Conservation (phyloP, 257 asterid species). For the Penstemon newberryi region DNA sequence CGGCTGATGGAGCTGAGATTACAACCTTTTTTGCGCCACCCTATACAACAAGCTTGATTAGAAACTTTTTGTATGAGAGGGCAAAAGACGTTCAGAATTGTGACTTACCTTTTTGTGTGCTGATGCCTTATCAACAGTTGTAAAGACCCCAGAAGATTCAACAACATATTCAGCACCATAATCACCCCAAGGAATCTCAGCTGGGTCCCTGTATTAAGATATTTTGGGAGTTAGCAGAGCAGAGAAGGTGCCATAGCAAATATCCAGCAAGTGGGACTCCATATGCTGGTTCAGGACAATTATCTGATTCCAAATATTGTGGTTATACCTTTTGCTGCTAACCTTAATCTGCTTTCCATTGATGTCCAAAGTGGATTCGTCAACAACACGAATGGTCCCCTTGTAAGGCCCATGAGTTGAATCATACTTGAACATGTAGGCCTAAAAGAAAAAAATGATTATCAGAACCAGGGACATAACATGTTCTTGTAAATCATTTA, state of each 20-base stretch:
- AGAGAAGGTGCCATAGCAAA: not conserved
- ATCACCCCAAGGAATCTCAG: conserved; percentile 65
- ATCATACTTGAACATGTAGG: conserved; percentile 97
- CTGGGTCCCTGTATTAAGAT: conserved; percentile 46
- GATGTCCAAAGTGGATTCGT: conserved; percentile 85
- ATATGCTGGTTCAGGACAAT: not conserved
- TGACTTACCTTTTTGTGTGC: conserved; percentile 51
- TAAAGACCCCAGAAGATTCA: conserved; percentile 65
- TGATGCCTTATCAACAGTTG: conserved; percentile 55
- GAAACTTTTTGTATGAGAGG: not conserved
- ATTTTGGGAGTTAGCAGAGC: conserved; percentile 8
- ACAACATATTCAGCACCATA: conserved; percentile 63
- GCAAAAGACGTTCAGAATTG: not conserved
- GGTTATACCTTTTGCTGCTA: conserved; percentile 25
- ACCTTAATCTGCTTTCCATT: conserved; percentile 84
- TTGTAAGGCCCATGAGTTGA: conserved; percentile 91
- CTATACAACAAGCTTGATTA: not conserved
- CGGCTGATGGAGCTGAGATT: conserved; percentile 37
- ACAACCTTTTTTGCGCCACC: conserved; percentile 42
- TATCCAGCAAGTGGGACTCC: not conserved
- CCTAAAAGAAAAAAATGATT: conserved; percentile 50
- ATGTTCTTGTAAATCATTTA: not conserved
- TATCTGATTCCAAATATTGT: not conserved
- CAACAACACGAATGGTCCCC: conserved; percentile 70
- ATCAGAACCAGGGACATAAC: conserved; percentile 6